These are phyloP conservation scores for Sporobolomyces roseus DNA, from an alignment of 768 basidiomycete genomes.

Conservation along the genomic window DNA sequence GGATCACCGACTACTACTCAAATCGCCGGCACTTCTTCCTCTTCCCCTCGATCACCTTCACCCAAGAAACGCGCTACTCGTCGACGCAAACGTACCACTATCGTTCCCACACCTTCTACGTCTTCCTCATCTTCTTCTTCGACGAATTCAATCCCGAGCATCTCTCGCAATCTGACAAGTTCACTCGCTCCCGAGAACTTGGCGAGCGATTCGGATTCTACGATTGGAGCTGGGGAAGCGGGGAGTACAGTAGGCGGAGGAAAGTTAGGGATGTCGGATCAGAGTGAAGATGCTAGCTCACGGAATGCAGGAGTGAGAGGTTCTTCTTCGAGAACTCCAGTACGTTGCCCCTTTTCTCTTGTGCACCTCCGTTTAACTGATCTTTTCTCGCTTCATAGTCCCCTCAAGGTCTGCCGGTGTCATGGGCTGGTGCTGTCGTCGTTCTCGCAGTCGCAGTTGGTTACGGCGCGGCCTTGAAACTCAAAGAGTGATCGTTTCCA, in stretches of 20 bases:
- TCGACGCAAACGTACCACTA: conserved; percentile 25
- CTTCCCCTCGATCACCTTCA: neutral
- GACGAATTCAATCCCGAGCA: neutral
- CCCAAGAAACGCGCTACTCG: conserved; percentile 13
- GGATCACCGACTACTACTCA: neutral
- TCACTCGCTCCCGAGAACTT: neutral
- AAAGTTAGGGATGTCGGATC: neutral
- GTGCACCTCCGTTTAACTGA: neutral
- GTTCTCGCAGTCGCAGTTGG: conserved; percentile 41
- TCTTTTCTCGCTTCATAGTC: neutral
- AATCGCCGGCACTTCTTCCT: no score
- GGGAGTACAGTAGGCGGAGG: neutral
- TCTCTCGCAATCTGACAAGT: conserved; percentile 12
- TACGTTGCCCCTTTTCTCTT: neutral
- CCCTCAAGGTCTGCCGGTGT: conserved; percentile 31
- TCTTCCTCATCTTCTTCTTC: conserved; percentile 7
- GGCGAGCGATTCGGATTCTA: conserved; percentile 40
- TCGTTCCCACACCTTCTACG: conserved; percentile 2
- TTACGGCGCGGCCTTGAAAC: conserved; percentile 32
- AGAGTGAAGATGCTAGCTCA: neutral
- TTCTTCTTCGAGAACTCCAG: conserved; percentile 3
- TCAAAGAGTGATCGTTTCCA: conserved; percentile 28
- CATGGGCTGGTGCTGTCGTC: conserved; percentile 42
- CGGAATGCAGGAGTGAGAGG: neutral
- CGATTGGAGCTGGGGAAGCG: conserved; percentile 25